These are phyloP conservation scores for Penicillium fimorum DNA, from an alignment of 495 filamentous ascomycete species.

Conservation along the genomic window DNA sequence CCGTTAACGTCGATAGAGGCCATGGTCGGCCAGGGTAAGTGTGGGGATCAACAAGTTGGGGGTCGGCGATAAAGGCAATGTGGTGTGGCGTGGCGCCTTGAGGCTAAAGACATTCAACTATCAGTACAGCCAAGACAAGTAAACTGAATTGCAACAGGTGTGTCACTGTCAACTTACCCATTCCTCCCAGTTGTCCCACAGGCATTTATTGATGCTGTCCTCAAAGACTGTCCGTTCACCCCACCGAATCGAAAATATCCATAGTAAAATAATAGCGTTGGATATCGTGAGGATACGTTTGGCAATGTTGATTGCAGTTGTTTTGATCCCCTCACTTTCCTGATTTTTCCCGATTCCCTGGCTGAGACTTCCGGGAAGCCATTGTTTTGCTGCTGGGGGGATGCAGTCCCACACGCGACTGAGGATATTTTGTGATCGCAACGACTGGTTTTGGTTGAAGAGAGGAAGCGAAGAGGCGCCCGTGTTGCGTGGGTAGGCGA, in stretches of 20 bases:
- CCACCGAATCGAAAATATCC: constrained; percentile 81
- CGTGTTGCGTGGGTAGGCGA: constrained; percentile 35
- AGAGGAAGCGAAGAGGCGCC: constrained; percentile 33
- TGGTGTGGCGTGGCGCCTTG: constrained; percentile 75
- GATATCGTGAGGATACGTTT: constrained; percentile 53
- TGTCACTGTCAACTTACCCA: constrained; percentile 65
- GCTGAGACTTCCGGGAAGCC: constrained; percentile 20
- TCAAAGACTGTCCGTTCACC: constrained; percentile 80
- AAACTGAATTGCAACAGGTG: not conserved
- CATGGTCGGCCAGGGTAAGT: constrained; percentile 93
- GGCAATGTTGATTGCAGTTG: constrained; percentile 12
- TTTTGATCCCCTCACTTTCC: constrained; percentile 15
- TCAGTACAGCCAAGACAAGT: constrained; percentile 9
- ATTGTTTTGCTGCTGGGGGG: constrained; percentile 25
- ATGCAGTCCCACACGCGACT: constrained; percentile 20
- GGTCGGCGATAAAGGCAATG: constrained; percentile 86
- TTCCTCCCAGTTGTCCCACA: constrained; percentile 84
- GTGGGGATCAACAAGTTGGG: constrained; percentile 96
- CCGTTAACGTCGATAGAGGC: constrained; percentile 76
- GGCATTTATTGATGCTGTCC: constrained; percentile 64
- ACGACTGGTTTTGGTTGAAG: constrained; percentile 19
- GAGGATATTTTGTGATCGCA: constrained; percentile 11
- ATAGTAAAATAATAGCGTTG: constrained; percentile 65
- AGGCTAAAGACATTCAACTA: constrained; percentile 52
- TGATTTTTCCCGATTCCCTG: constrained; percentile 9